These are phyloP conservation scores for Fusarium protoensiforme DNA, from an alignment of 2,329 filamentous ascomycete genomes.

Conservation along the genomic window DNA sequence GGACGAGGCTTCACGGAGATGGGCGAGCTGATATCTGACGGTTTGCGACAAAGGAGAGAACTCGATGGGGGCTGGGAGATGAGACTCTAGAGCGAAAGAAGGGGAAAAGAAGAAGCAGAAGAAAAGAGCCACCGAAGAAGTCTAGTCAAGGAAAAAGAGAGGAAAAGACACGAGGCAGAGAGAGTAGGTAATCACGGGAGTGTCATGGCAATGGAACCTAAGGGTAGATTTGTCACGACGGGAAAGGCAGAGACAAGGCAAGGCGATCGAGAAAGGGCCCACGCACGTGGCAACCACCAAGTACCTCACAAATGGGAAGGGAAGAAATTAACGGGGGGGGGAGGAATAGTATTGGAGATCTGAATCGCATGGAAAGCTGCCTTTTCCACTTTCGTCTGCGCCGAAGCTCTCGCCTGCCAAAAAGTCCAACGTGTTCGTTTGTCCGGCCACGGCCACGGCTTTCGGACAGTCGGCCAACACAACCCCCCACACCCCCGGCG, in stretches of 20 bases:
- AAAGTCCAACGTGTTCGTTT: constrained; percentile 48
- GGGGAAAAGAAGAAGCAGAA: constrained; percentile 13
- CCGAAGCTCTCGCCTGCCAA: constrained; percentile 15
- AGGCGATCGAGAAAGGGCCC: constrained; percentile 41
- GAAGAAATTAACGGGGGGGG: neutral
- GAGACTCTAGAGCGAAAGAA: constrained; percentile 12
- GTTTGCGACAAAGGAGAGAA: constrained; percentile 28
- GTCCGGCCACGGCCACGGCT: constrained; percentile 5
- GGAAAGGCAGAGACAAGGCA: constrained; percentile 27
- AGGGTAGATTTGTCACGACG: constrained; percentile 41
- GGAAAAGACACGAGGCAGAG: constrained; percentile 29
- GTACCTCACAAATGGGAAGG: neutral
- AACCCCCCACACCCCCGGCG: constrained; percentile 33
- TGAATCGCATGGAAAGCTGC: constrained; percentile 12
- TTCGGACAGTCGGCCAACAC: constrained; percentile 31
- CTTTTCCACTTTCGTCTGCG: constrained; percentile 12
- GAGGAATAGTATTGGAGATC: constrained; percentile 8
- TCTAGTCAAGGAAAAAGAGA: constrained; percentile 25
- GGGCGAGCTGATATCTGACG: neutral
- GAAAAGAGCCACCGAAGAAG: constrained; percentile 16
- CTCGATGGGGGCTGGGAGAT: neutral
- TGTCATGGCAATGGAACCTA: constrained; percentile 41
- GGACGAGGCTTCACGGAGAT: constrained; percentile 13
- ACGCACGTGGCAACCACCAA: constrained; percentile 48
- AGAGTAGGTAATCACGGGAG: constrained; percentile 26